Evolutionary conservation across 1,284 basidiomycete genomes (phyloP).

Genomic region (Cryptococcus sp.): DNA sequence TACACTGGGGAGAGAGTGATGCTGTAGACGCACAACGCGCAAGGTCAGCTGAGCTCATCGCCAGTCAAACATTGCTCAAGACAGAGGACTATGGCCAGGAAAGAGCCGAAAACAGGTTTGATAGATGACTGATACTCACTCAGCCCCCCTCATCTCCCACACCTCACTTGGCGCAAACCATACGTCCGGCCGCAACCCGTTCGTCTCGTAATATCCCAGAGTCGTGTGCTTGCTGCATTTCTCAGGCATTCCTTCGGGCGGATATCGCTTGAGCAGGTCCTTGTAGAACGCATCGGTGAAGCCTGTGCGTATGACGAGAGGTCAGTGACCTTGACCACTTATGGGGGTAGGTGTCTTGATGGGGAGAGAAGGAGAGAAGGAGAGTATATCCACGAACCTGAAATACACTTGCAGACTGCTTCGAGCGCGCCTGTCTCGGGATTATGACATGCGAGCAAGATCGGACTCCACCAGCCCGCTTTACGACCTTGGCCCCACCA

Average conservation of each 20-base stretch:
- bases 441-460: constrained; percentile 81
- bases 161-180: constrained; percentile 85
- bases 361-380: neutral
- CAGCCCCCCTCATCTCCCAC: constrained; percentile 90
- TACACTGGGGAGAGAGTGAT: constrained; percentile 88
- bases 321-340: neutral
- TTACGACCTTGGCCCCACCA: constrained; percentile 95
- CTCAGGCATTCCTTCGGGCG: constrained; percentile 60
- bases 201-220: constrained; percentile 68
- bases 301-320: constrained; percentile 57
- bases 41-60: neutral
- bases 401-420: constrained; percentile 77
- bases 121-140: constrained; percentile 57
- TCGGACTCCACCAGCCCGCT: constrained; percentile 89
- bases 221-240: constrained; percentile 63
- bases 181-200: constrained; percentile 75
- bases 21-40: constrained; percentile 51
- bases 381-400: constrained; percentile 22
- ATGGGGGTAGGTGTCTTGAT: neutral
- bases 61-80: too few species aligned
- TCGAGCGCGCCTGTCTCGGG: constrained; percentile 67
- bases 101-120: neutral
- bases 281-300: constrained; percentile 89
- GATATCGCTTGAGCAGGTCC: constrained; percentile 67
- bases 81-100: neutral